Percentiles rank a stretch among this genome's conserved stretches.
phyloP scores from a whole-genome alignment of 1,284 basidiomycete species.

The Quambalaria eucalypti region DNA sequence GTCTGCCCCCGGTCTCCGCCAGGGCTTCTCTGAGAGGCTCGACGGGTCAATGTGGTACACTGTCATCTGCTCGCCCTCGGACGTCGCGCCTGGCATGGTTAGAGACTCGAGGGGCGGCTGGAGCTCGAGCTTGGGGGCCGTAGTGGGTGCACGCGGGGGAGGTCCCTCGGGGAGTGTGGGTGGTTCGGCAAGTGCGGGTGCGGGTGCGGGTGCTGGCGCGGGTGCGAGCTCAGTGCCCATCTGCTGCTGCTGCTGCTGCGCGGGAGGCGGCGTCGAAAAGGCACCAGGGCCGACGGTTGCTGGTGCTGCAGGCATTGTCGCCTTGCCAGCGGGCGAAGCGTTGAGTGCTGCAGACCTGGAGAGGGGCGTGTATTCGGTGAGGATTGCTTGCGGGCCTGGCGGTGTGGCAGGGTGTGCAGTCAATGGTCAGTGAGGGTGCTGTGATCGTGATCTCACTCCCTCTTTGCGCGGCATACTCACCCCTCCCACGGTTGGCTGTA shows the following conservation, averaged over 20 bases:
- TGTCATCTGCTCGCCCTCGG: constrained; percentile 53
- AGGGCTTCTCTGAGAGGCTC: constrained; percentile 69
- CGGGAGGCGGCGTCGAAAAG: neutral
- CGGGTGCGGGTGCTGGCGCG: neutral
- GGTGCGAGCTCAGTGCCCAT: too few species aligned
- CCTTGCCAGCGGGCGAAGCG: neutral
- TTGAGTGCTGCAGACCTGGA: constrained; percentile 55
- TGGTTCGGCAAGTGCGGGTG: neutral
- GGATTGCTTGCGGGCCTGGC: too few species aligned
- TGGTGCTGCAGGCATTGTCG: neutral
- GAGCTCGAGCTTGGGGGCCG: constrained; percentile 27
- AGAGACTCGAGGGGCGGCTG: neutral
- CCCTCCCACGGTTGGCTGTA: too few species aligned
- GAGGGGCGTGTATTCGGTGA: constrained; percentile 83
- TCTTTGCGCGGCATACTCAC: too few species aligned
- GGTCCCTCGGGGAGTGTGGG: constrained; percentile 19
- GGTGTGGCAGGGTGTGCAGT: too few species aligned
- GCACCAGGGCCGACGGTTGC: constrained; percentile 5
- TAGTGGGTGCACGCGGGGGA: constrained; percentile 36
- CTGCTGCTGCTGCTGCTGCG: too few species aligned
- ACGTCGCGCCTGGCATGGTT: constrained; percentile 52
- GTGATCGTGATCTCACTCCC: too few species aligned
- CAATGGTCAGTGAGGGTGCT: too few species aligned
- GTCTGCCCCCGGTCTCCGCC: constrained; percentile 85
- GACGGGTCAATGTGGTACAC: constrained; percentile 81